Conservation (phyloP, 352 stramenopile genomes). For the Phytophthora hybrid region DNA sequence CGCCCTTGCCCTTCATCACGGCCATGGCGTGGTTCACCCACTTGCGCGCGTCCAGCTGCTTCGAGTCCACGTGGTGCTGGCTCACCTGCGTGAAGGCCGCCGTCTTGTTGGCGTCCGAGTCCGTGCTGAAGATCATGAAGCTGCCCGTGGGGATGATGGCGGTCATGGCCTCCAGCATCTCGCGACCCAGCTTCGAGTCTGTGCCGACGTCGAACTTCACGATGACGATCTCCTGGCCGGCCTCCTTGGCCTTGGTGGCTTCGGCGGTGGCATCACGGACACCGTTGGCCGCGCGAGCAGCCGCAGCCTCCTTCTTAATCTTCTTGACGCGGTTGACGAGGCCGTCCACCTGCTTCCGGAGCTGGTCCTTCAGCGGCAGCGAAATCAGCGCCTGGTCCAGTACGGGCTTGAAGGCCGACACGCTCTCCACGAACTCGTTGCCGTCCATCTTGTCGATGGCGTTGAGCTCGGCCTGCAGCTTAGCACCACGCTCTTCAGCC, state of each 20-base stretch:
- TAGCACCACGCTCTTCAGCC: conserved; percentile 85
- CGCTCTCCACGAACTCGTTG: conserved; percentile 84
- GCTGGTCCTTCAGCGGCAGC: conserved; percentile 91
- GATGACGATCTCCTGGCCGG: conserved; percentile 78
- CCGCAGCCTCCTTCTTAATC: conserved; percentile 81
- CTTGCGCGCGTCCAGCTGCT: conserved; percentile 89
- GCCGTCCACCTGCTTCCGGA: conserved; percentile 78
- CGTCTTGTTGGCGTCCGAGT: conserved; percentile 93
- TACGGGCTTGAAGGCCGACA: conserved; percentile 92
- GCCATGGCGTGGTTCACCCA: conserved; percentile 95
- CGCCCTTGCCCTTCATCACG: conserved; percentile 95
- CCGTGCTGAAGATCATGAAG: conserved; percentile 94
- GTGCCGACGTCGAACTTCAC: conserved; percentile 94
- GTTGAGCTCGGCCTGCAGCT: conserved; percentile 83
- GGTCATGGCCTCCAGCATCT: conserved; percentile 94
- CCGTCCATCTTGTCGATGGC: conserved; percentile 77
- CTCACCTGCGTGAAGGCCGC: conserved; percentile 94
- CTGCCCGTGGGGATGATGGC: conserved; percentile 82
- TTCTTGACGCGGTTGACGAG: conserved; percentile 85
- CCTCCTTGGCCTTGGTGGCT: conserved; percentile 67
- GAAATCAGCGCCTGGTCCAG: conserved; percentile 91
- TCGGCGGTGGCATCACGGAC: conserved; percentile 66
- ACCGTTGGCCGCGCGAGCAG: conserved; percentile 72
- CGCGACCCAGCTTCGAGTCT: conserved; percentile 95
- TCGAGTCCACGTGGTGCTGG: conserved; percentile 73